These are phyloP conservation scores for Penicillium roqueforti DNA, from an alignment of 495 filamentous ascomycete genomes.

Conservation along the genomic window DNA sequence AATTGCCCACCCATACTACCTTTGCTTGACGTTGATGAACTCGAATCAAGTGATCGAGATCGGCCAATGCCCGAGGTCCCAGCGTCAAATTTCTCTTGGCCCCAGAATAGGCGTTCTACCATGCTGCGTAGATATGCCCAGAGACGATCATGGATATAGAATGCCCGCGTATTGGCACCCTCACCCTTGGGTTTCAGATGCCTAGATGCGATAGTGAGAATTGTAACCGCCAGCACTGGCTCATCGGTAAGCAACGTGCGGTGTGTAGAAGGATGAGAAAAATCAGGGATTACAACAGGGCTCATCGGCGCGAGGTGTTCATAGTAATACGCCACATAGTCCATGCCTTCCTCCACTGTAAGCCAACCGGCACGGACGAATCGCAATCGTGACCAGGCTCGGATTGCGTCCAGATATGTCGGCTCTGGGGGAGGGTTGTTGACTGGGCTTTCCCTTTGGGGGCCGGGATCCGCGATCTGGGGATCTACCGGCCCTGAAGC, in stretches of 20 bases:
- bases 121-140: slow-evolving; percentile 92
- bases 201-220: slow-evolving; percentile 85
- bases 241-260: slow-evolving; percentile 77
- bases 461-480: slow-evolving; percentile 29
- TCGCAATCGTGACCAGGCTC: slow-evolving; percentile 82
- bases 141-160: slow-evolving; percentile 91
- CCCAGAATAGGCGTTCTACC: slow-evolving; percentile 92
- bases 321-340: slow-evolving; percentile 94
- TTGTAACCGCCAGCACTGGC: slow-evolving; percentile 83
- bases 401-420: slow-evolving; percentile 59
- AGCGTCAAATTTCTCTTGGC: slow-evolving; percentile 88
- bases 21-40: slow-evolving; percentile 48
- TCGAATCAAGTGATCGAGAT: slow-evolving; percentile 57
- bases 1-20: slow-evolving; percentile 64
- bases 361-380: slow-evolving; percentile 97
- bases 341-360: slow-evolving; percentile 84
- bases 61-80: slow-evolving; percentile 77
- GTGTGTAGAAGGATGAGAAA: slow-evolving; percentile 68
- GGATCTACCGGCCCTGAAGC: slow-evolving; percentile 29
- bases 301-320: slow-evolving; percentile 83
- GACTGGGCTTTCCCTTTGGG: slow-evolving; percentile 23
- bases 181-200: slow-evolving; percentile 76
- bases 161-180: slow-evolving; percentile 76
- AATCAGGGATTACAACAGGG: slow-evolving; percentile 83
- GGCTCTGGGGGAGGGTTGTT: slow-evolving; percentile 26